Evolutionary conservation across 371 early-diverging fungal genomes (phyloP).

Genomic region (Actinomortierella wolfii): DNA sequence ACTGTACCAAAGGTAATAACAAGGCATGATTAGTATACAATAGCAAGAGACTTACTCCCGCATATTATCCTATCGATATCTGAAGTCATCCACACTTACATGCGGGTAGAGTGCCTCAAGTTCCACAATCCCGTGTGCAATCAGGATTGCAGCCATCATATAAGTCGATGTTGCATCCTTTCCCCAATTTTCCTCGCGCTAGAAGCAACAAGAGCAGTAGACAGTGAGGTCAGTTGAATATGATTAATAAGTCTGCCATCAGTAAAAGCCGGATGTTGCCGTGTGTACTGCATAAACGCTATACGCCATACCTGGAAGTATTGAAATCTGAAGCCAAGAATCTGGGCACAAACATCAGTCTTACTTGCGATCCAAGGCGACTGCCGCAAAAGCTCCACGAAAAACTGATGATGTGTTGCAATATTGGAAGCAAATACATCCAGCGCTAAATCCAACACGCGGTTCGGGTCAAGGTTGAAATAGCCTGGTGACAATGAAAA

Average conservation of each 20-base stretch:
- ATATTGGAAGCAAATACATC: slow-evolving; percentile 81
- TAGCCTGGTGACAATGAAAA: slow-evolving; percentile 51
- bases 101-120: slow-evolving; percentile 80
- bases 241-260: not conserved
- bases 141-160: slow-evolving; percentile 68
- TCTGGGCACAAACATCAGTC: slow-evolving; percentile 63
- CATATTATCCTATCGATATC: too few relatives aligned
- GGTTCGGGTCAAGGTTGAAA: slow-evolving; percentile 89
- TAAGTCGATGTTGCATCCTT: slow-evolving; percentile 45
- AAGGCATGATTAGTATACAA: too few relatives aligned
- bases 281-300: too few relatives aligned
- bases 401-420: slow-evolving; percentile 76
- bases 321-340: slow-evolving; percentile 88
- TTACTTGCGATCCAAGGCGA: slow-evolving; percentile 67
- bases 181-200: slow-evolving; percentile 32
- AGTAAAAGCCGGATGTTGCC: not conserved
- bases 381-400: slow-evolving; percentile 69
- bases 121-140: slow-evolving; percentile 67
- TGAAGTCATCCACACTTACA: slow-evolving; percentile 29
- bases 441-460: slow-evolving; percentile 83
- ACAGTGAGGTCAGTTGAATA: not conserved
- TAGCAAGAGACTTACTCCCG: too few relatives aligned
- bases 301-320: slow-evolving; percentile 55
- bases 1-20: too few relatives aligned
- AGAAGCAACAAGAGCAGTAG: slow-evolving; percentile 3